phyloP scores from a whole-genome alignment of 2,329 filamentous ascomycete genomes.

The Pyrenophora teres region DNA sequence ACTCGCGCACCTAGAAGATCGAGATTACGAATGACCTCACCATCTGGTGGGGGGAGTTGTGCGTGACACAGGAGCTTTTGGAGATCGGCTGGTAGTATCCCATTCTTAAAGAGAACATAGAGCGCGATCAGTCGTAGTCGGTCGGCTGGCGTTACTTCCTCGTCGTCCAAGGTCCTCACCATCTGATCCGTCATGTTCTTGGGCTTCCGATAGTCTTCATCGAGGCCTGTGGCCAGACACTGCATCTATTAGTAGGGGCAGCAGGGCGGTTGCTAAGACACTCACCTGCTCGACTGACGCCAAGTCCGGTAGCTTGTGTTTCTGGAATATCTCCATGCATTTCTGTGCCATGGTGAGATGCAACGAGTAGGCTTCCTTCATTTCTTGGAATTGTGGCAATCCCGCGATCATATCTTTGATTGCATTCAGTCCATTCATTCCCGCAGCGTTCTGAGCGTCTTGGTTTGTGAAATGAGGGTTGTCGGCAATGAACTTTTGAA shows the following conservation, averaged over 20 bases:
- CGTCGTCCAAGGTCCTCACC: slow-evolving; percentile 85
- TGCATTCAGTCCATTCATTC: slow-evolving; percentile 83
- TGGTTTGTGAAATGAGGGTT: slow-evolving; percentile 90
- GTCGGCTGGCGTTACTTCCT: slow-evolving; percentile 71
- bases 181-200: slow-evolving; percentile 87
- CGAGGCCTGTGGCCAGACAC: slow-evolving; percentile 85
- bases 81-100: slow-evolving; percentile 81
- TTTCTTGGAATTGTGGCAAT: slow-evolving; percentile 89
- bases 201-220: slow-evolving; percentile 89
- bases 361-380: slow-evolving; percentile 92
- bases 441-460: slow-evolving; percentile 69
- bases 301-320: slow-evolving; percentile 82
- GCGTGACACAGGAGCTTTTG: slow-evolving; percentile 84
- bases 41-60: slow-evolving; percentile 73
- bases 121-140: slow-evolving; percentile 83
- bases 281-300: slow-evolving; percentile 80
- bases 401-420: slow-evolving; percentile 98
- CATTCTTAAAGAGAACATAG: slow-evolving; percentile 84
- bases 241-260: slow-evolving; percentile 30
- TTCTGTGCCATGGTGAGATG: slow-evolving; percentile 97
- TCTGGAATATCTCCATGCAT: slow-evolving; percentile 91
- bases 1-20: slow-evolving; percentile 79
- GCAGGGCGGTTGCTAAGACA: background rate
- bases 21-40: slow-evolving; percentile 74
- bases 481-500: slow-evolving; percentile 85